Evolutionary conservation across 225 moss, liverwort and hornwort genomes (phyloP).

Genomic region (Pseudisothecium myosuroides): DNA sequence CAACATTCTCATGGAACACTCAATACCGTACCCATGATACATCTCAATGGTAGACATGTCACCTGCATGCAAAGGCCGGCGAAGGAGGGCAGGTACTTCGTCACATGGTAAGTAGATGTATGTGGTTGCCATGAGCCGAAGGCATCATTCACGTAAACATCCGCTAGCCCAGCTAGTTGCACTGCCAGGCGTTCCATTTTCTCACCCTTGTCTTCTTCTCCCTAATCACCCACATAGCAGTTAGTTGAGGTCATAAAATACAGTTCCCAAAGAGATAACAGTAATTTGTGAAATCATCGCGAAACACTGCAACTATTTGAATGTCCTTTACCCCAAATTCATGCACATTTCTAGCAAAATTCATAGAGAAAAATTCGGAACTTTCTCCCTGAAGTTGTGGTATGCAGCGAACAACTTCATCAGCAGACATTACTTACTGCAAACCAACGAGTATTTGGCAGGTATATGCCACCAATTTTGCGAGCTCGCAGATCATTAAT

Average conservation of each 20-base stretch:
- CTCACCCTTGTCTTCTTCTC: conserved; percentile 56
- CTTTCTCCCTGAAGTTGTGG: not conserved
- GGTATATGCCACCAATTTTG: conserved; percentile 53
- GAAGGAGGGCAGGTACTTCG: conserved; percentile 78
- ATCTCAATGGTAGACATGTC: not conserved
- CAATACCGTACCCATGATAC: not conserved
- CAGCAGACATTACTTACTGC: conserved; percentile 11
- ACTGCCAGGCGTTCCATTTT: conserved; percentile 53
- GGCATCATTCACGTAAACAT: conserved; percentile 84
- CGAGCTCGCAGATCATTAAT: conserved; percentile 37
- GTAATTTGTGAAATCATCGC: not conserved
- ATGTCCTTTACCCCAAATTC: not conserved
- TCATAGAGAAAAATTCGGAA: not conserved
- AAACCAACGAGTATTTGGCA: conserved; percentile 55
- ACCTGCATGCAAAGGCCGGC: conserved; percentile 94
- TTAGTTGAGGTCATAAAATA: not conserved
- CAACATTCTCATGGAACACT: not conserved
- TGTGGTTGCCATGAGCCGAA: conserved; percentile 94
- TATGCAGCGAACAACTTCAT: not conserved
- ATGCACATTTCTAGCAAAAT: not conserved
- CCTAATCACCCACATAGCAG: not conserved
- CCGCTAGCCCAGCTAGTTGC: conserved; percentile 43
- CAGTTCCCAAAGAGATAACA: not conserved
- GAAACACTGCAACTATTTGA: not conserved
- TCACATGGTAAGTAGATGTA: conserved; percentile 74